A percentile compares a stretch with the other conserved stretches of the same genome.
Evolutionary conservation across 129 eudicot species (phyloP).

Genomic region (Tagetes erecta): DNA sequence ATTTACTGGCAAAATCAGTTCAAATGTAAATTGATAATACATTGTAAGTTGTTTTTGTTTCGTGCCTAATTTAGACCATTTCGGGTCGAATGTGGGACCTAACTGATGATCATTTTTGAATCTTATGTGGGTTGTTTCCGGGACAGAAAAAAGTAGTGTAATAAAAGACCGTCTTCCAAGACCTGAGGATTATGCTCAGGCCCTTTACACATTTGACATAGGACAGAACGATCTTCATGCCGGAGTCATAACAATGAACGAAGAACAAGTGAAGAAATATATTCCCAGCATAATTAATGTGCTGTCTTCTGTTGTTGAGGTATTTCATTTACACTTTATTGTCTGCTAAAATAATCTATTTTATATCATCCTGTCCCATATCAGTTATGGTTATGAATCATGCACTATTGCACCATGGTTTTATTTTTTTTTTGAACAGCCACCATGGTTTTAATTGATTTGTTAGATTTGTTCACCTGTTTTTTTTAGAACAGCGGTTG

Average conservation of each 20-base stretch:
- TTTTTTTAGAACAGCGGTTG: no score
- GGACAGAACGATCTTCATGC: conserved; percentile 73
- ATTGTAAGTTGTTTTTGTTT: neutral
- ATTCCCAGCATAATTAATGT: conserved; percentile 43
- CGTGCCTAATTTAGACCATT: neutral
- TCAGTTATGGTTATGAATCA: neutral
- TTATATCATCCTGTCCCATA: neutral
- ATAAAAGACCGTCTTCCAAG: conserved; percentile 42
- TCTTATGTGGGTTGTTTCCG: conserved; percentile 5
- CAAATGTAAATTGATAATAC: neutral
- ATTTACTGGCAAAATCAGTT: neutral
- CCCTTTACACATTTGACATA: conserved; percentile 55
- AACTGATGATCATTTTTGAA: neutral
- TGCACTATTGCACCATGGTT: neutral
- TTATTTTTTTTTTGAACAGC: neutral
- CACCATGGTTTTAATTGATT: neutral
- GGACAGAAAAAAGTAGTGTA: conserved; percentile 23
- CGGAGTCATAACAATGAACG: conserved; percentile 41
- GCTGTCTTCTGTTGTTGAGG: conserved; percentile 44
- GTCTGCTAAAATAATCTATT: no score
- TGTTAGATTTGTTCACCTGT: neutral
- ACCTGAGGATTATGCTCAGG: conserved; percentile 40
- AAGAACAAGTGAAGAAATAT: conserved; percentile 40
- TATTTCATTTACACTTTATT: conserved; percentile 7
- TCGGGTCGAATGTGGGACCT: neutral